A percentile compares a stretch with the other conserved stretches of the same genome.
These are phyloP conservation scores for Anthracocystis walkeri DNA, from an alignment of 1,284 basidiomycete species.

Conservation along the genomic window DNA sequence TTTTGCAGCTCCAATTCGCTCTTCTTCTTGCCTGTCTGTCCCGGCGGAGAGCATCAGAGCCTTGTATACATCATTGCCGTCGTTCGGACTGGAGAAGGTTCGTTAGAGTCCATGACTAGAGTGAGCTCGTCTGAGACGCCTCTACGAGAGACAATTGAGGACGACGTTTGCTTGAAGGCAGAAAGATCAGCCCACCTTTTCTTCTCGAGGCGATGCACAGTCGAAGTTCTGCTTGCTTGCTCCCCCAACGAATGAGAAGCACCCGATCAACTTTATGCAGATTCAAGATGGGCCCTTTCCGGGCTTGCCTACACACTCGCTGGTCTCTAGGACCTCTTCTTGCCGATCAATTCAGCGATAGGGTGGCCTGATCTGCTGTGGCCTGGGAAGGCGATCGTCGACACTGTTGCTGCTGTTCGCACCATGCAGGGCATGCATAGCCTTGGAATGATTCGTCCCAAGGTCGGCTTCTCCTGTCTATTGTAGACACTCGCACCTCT, in stretches of 20 bases:
- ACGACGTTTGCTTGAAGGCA: neutral
- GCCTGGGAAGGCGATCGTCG: neutral
- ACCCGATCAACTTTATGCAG: slow-evolving; percentile 3
- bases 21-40: too few relatives aligned
- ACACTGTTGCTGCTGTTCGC: neutral
- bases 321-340: neutral
- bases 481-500: too few relatives aligned
- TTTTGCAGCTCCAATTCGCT: too few relatives aligned
- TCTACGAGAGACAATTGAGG: neutral
- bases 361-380: slow-evolving; percentile 4
- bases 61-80: too few relatives aligned
- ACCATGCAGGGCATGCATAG: slow-evolving; percentile 6
- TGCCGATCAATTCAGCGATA: neutral
- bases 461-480: too few relatives aligned
- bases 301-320: neutral
- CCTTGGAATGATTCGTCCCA: neutral
- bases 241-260: slow-evolving; percentile 25
- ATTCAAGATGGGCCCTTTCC: neutral
- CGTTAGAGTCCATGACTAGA: too few relatives aligned
- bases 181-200: slow-evolving; percentile 5
- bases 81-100: too few relatives aligned
- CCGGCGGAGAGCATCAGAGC: too few relatives aligned
- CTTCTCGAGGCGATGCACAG: neutral
- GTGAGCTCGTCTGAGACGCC: too few relatives aligned
- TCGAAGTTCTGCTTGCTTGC: too few relatives aligned